A percentile compares a stretch with the other conserved stretches of the same genome.
These are phyloP conservation scores for Mycena olivaceomarginata DNA, from an alignment of 768 basidiomycete genomes.

Conservation along the genomic window DNA sequence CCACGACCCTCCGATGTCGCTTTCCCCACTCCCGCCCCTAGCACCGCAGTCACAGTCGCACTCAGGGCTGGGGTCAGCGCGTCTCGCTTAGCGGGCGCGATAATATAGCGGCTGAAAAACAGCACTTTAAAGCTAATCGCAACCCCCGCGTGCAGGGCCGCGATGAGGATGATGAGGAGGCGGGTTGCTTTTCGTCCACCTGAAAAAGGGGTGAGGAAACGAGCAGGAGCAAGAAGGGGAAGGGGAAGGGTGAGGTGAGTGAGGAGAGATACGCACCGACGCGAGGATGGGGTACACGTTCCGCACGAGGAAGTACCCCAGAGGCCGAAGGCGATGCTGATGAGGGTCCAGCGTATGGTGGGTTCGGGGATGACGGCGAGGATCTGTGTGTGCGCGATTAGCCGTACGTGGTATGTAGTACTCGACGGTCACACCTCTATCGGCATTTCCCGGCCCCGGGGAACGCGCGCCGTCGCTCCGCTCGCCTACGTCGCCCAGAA, in stretches of 20 bases:
- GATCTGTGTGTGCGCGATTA: constrained; percentile 46
- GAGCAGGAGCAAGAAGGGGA: neutral
- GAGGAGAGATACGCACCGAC: constrained; percentile 69
- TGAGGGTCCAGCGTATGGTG: constrained; percentile 88
- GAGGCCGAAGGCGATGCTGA: constrained; percentile 80
- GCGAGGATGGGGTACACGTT: constrained; percentile 95
- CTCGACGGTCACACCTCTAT: constrained; percentile 63
- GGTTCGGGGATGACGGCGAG: no score
- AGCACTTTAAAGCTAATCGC: constrained; percentile 91
- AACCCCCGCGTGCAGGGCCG: constrained; percentile 83
- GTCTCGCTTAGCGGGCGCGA: constrained; percentile 34
- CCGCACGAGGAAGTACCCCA: constrained; percentile 90
- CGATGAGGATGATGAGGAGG: constrained; percentile 86
- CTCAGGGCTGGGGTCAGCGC: no score
- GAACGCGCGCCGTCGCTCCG: constrained; percentile 55
- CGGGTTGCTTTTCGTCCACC: constrained; percentile 93
- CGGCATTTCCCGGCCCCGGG: constrained; percentile 68
- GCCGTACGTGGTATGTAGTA: accelerated
- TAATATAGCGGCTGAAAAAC: constrained; percentile 75
- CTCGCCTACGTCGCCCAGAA: constrained; percentile 66
- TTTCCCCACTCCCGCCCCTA: no score
- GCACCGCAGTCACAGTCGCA: no score
- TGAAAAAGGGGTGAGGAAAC: constrained; percentile 50
- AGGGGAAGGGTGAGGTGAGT: no score
- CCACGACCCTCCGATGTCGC: no score